phyloP scores from a whole-genome alignment of 176 grass and related monocot species.

The Olyra latifolia region DNA sequence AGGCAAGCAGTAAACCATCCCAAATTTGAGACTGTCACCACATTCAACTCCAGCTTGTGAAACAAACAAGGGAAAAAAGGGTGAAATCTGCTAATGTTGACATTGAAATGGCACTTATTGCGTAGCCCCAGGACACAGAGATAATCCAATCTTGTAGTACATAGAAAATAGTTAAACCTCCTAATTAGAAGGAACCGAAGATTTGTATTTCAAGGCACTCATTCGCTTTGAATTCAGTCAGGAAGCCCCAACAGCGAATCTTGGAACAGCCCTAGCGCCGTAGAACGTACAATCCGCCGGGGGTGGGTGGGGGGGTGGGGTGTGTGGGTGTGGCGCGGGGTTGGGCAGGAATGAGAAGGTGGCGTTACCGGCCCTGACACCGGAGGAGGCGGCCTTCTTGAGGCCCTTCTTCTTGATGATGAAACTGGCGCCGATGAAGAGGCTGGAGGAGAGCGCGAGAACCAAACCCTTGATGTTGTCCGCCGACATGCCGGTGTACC shows the following conservation, averaged over 20 bases:
- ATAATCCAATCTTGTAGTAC: background rate
- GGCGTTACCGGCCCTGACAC: conserved; percentile 58
- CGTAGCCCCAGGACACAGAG: background rate
- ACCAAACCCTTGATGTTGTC: conserved; percentile 79
- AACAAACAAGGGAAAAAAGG: background rate
- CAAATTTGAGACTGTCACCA: background rate
- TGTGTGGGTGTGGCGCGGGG: no score
- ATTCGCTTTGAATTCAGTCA: background rate
- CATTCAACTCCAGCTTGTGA: conserved; percentile 11
- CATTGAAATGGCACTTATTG: background rate
- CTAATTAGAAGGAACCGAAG: background rate
- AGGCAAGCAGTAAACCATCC: background rate
- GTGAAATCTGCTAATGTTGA: background rate
- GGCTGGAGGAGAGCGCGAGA: conserved; percentile 77
- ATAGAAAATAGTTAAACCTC: background rate
- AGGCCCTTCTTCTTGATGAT: conserved; percentile 99
- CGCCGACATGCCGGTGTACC: conserved; percentile 72
- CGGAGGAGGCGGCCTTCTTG: conserved; percentile 73
- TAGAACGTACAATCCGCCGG: no score
- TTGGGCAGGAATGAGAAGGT: no score
- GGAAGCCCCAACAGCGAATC: background rate
- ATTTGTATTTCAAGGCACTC: background rate
- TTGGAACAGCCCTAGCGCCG: no score
- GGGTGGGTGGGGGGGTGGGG: no score
- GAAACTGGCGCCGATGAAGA: conserved; percentile 97